Percentiles rank a stretch among this genome's conserved stretches.
These are phyloP conservation scores for Curvularia sp. DNA, from an alignment of 2,329 filamentous ascomycete genomes.

Conservation along the genomic window DNA sequence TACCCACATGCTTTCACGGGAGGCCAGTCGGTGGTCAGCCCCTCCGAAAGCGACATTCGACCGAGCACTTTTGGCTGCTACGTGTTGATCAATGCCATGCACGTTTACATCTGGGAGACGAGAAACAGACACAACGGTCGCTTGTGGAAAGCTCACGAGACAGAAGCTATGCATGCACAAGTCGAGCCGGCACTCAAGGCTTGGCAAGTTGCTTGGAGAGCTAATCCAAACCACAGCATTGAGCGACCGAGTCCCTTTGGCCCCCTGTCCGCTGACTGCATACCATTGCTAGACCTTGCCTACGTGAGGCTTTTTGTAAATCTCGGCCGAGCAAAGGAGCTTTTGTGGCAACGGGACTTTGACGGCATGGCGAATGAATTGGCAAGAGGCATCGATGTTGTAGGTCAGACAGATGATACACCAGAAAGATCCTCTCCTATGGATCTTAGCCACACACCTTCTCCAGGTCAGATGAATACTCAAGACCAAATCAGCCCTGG, in stretches of 20 bases:
- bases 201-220: slow-evolving; percentile 92
- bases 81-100: slow-evolving; percentile 89
- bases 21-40: slow-evolving; percentile 56
- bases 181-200: slow-evolving; percentile 93
- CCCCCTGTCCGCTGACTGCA: slow-evolving; percentile 86
- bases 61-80: slow-evolving; percentile 93
- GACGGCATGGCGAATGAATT: slow-evolving; percentile 90
- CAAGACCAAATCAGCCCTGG: slow-evolving; percentile 44
- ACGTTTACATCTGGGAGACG: slow-evolving; percentile 99
- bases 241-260: slow-evolving; percentile 87
- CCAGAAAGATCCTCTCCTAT: slow-evolving; percentile 53
- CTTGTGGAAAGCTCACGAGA: slow-evolving; percentile 89
- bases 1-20: slow-evolving; percentile 59
- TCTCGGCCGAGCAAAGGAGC: slow-evolving; percentile 88
- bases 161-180: slow-evolving; percentile 93
- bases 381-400: slow-evolving; percentile 75
- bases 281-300: slow-evolving; percentile 87
- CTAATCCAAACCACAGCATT: slow-evolving; percentile 81
- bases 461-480: slow-evolving; percentile 31
- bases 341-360: slow-evolving; percentile 93
- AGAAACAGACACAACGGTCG: slow-evolving; percentile 87
- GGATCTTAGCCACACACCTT: slow-evolving; percentile 37
- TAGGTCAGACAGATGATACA: slow-evolving; percentile 73
- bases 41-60: slow-evolving; percentile 68
- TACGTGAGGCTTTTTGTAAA: slow-evolving; percentile 94